Evolutionary conservation across 306 rosid genomes (phyloP), one percentile per base, ranked within the genome.

Genomic region (Ormosia semicastrata): DNA sequence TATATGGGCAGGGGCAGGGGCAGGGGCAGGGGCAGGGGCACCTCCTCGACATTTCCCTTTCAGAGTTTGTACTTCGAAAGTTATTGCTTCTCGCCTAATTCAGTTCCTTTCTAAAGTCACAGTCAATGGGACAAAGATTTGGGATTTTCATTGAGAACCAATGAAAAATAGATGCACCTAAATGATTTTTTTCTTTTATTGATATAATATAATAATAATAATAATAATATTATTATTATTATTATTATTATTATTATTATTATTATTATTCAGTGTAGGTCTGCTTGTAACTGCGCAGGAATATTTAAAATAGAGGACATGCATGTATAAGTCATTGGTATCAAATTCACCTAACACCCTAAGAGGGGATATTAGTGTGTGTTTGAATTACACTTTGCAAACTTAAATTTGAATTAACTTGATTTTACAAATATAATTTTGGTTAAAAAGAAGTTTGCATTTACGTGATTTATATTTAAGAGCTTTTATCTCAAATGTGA

Each of bases 71-170:
- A 39, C 36, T 69, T 37, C 15, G 6, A 11, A 34, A 66, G 30
- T 59, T 58, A 29, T 59, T 67, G 56, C 79, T 66, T 24, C 46
- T 71, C 47, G 40, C 37, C 68, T 50, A 62, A 53, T 56, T 46
- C 65, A 65, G 37, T 52, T 39, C 66, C 56, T 14, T 64, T 10
- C 4, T 24, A 34, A 54, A 62, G 14, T 50, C 74, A 52, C 24
- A 76, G 82, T 85, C 85, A 85, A 85, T 52, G 71, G 41, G 65
- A 75, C 85, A 80, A 80, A 80, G 82, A 85, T 85, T 68, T 84
- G 41, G 78, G 17, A 47, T 68, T 76, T 58, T 64, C 18, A 30
- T 30, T 59, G 39, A 59, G 10, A 17, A 7, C 11, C 33, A 56
- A 56, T 24, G 18, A 7, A 17, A 1, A 24, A 18, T 24, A 24